phyloP scores from a whole-genome alignment of 169 alveolate genomes.

The Babesia bigemina region DNA sequence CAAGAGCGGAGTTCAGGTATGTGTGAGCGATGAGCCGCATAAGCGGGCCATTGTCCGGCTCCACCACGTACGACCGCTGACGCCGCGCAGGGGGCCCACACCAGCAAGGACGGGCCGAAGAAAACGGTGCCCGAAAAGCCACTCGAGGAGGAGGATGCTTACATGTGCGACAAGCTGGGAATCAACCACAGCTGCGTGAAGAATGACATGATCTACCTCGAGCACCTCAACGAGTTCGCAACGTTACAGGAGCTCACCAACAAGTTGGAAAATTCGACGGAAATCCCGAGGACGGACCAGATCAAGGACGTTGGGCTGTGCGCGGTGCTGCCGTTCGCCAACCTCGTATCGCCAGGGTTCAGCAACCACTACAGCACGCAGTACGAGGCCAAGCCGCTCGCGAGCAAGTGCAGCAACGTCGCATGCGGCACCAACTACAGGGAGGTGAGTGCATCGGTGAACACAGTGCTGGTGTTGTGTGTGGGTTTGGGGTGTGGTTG shows the following conservation, averaged over 20 bases:
- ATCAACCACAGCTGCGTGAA: not conserved
- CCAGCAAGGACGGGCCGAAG: not conserved
- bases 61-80: not conserved
- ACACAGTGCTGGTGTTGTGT: not conserved
- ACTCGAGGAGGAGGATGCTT: not conserved
- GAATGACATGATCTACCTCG: not conserved
- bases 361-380: conserved; percentile 30
- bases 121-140: too few species aligned
- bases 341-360: conserved; percentile 29
- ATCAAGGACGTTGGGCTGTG: not conserved
- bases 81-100: not conserved
- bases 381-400: conserved; percentile 1
- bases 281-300: not conserved
- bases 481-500: not conserved
- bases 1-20: too few species aligned
- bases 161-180: conserved; percentile 1
- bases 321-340: conserved; percentile 2
- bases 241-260: not conserved
- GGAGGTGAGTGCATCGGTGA: not conserved
- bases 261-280: not conserved
- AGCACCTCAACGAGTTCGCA: conserved; percentile 11
- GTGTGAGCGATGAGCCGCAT: too few species aligned
- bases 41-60: too few species aligned
- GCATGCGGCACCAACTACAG: conserved; percentile 4
- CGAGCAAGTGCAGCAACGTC: not conserved